Base-by-base conservation (phyloP, 2,329 filamentous ascomycete genomes). In the Exophiala spinifera region DNA sequence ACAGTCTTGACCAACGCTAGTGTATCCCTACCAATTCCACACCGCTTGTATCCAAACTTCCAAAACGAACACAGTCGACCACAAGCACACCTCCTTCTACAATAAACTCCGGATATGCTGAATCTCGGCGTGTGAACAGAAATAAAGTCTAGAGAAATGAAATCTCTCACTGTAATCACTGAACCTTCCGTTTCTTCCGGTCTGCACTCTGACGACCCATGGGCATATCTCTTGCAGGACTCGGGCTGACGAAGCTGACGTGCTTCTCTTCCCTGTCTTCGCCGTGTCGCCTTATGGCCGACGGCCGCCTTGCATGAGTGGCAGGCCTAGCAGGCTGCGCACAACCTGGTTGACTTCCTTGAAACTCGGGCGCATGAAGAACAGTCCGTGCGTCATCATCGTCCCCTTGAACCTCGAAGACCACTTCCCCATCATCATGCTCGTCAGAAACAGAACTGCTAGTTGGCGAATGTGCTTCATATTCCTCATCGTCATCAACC, bases 401-500 rank as follows among this genome's bases (percentile, higher is more conserved):
- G 45, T 74, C 73, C 46, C 75, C 73, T 55, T 73, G 71, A 6
- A 78, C 72, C 49, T 76, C 70, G 45, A 78, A 71, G 51, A 73
- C 67, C 15, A 73, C 68, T 20, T 82, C 81, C n/a, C 81, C 76
- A 21, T 84, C 84, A 34, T 81, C 73, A 14, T 70, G 70, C 34
- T 74, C 72, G 2, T 73, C 77, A 4, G 75, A 75, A 1, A 74
- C 69, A 13, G 67, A 70, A 21, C 83, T 83, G 3, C 83, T 85
- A 40, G 78, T 74, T 3, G 79, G 79, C 3, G 85, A 88, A 51
- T 86, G 71, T 13, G 66, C 85, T 62, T 88, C 87, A 64, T 87
- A 89, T 67, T 90, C 87, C 63, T 87, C 86, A 66, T 90, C 87
- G 70, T 91, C 88, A 70, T 87, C 89, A 66, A 91, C 87, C 46